phyloP scores from a whole-genome alignment of 257 asterid species.

The Nyctanthes arbortristis region DNA sequence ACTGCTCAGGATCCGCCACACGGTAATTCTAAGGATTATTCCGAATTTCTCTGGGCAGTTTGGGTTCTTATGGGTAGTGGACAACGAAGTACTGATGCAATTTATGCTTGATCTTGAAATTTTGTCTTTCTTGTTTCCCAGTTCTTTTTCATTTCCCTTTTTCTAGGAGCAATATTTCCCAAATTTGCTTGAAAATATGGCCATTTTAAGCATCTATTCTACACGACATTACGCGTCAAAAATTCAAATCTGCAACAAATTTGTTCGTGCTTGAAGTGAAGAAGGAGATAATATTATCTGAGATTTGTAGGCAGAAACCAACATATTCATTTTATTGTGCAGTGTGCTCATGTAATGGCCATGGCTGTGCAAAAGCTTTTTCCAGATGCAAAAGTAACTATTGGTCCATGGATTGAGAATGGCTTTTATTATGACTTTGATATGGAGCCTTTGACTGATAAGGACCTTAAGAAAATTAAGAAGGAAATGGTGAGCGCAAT shows the following conservation, averaged over 20 bases:
- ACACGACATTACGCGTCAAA: background rate
- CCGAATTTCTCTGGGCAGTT: background rate
- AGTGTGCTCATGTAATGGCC: conserved; percentile 99
- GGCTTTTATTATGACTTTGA: conserved; percentile 97
- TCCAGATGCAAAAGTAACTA: conserved; percentile 92
- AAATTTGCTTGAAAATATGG: background rate
- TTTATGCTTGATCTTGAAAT: background rate
- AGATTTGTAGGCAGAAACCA: background rate
- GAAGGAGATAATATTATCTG: background rate
- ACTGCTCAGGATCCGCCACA: conserved; percentile 86
- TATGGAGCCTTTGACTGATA: conserved; percentile 87
- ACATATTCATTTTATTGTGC: conserved; percentile 29
- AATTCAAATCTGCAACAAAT: background rate
- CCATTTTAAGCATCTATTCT: background rate
- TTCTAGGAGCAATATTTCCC: background rate
- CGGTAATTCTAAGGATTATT: conserved; percentile 38
- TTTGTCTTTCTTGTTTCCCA: background rate
- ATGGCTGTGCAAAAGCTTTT: conserved; percentile 97
- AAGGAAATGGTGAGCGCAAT: conserved; percentile 82
- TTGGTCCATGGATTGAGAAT: conserved; percentile 95
- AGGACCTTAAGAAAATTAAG: conserved; percentile 87
- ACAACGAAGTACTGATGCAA: background rate
- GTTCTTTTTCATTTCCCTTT: background rate
- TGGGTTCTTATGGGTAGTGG: background rate
- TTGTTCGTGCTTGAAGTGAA: background rate